These are phyloP conservation scores for Pulveroboletus sp. DNA, from an alignment of 768 basidiomycete species.

Conservation along the genomic window DNA sequence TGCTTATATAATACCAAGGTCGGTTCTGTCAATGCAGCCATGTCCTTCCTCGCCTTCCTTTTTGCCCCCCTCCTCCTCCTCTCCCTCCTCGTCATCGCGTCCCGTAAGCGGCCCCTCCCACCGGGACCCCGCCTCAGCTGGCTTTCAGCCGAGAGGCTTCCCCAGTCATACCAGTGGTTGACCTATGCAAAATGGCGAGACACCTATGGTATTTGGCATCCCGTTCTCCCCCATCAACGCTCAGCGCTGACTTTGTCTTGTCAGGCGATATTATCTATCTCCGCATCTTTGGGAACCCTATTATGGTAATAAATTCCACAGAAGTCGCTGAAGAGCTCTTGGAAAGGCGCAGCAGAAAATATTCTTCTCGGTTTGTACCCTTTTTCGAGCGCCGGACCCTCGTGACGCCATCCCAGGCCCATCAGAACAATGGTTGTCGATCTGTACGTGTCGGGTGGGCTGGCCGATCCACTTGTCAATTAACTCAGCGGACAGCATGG, in stretches of 20 bases:
- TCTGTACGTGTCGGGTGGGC: constrained; percentile 30
- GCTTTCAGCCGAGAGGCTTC: constrained; percentile 34
- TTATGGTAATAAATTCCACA: constrained; percentile 46
- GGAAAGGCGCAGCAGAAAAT: constrained; percentile 43
- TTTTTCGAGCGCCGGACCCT: neutral
- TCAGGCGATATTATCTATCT: constrained; percentile 49
- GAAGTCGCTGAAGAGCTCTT: constrained; percentile 42
- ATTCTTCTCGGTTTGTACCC: constrained; percentile 35
- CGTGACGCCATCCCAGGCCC: constrained; percentile 27
- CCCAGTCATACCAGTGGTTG: constrained; percentile 40
- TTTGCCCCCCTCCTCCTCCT: constrained; percentile 10
- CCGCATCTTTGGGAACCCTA: constrained; percentile 42
- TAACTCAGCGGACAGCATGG: constrained; percentile 33
- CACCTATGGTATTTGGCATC: constrained; percentile 35
- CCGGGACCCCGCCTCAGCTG: constrained; percentile 43
- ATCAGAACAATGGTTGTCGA: constrained; percentile 41
- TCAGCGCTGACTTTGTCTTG: neutral
- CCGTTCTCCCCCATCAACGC: neutral
- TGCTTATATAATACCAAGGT: constrained; percentile 7
- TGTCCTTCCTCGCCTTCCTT: constrained; percentile 4
- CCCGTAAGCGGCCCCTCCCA: constrained; percentile 23
- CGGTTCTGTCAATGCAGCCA: no score
- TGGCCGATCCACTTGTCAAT: neutral
- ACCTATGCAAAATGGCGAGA: constrained; percentile 45
- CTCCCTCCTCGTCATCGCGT: neutral